A percentile compares a stretch with the other conserved stretches of the same genome.
phyloP scores from a whole-genome alignment of 2,329 filamentous ascomycete species.

The Monilinia polystroma region DNA sequence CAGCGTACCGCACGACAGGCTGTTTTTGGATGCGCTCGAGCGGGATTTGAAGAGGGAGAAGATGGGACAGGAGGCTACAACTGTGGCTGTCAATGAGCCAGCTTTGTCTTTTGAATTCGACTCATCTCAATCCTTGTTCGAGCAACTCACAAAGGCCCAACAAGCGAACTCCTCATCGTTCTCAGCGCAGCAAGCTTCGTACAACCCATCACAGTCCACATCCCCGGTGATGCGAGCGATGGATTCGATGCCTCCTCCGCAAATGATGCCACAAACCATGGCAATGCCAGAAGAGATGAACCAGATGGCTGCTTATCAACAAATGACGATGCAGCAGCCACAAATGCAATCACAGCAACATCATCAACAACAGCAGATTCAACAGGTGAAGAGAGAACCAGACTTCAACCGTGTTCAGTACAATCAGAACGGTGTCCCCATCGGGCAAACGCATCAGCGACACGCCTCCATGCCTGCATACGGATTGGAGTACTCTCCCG shows the following conservation, averaged over 20 bases:
- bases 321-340: slow-evolving; percentile 63
- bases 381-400: slow-evolving; percentile 82
- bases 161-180: slow-evolving; percentile 98
- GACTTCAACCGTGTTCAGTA: slow-evolving; percentile 82
- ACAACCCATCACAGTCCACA: slow-evolving; percentile 61
- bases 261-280: slow-evolving; percentile 68
- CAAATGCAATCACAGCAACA: slow-evolving; percentile 56
- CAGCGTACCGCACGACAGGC: slow-evolving; percentile 93
- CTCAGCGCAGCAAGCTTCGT: slow-evolving; percentile 68
- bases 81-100: slow-evolving; percentile 93
- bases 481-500: slow-evolving; percentile 91
- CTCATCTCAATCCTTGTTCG: slow-evolving; percentile 96
- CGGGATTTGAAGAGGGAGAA: slow-evolving; percentile 98
- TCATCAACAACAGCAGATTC: slow-evolving; percentile 61
- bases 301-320: slow-evolving; percentile 64
- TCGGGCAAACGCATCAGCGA: slow-evolving; percentile 80
- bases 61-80: slow-evolving; percentile 98
- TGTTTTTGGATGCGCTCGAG: slow-evolving; percentile 96
- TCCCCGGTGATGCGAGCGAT: slow-evolving; percentile 88
- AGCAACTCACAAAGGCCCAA: slow-evolving; percentile 98
- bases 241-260: slow-evolving; percentile 90
- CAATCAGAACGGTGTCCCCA: slow-evolving; percentile 86
- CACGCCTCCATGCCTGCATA: slow-evolving; percentile 99
- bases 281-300: slow-evolving; percentile 60
- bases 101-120: slow-evolving; percentile 98